Evolutionary conservation across 305 asterid genomes (phyloP).

Genomic region (Rubia tinctorum): DNA sequence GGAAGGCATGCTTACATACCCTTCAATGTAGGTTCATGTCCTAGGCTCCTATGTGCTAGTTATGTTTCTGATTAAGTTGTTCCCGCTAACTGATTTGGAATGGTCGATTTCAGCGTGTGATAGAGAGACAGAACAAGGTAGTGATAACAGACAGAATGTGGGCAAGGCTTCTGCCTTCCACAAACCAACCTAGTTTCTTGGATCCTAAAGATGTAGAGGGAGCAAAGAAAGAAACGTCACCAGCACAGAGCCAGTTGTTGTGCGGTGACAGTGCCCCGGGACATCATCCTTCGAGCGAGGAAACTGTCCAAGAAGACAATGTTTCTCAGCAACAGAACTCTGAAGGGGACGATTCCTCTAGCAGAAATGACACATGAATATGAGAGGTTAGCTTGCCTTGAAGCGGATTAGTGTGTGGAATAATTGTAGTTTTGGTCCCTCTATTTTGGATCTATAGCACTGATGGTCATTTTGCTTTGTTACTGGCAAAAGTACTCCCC

Average conservation of each 20-base stretch:
- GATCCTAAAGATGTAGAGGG: slow-evolving; percentile 8
- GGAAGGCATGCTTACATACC: slow-evolving; percentile 20
- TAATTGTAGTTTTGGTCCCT: not conserved
- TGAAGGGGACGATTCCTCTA: not conserved
- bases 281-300: not conserved
- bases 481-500: not conserved
- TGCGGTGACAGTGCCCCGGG: not conserved
- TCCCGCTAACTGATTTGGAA: not conserved
- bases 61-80: not conserved
- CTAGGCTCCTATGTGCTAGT: not conserved
- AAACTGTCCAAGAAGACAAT: not conserved
- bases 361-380: not conserved
- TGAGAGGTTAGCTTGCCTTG: not conserved
- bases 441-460: not conserved
- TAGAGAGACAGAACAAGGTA: slow-evolving; percentile 17
- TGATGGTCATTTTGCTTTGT: not conserved
- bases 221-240: not conserved
- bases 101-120: slow-evolving; percentile 13
- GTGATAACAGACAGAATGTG: slow-evolving; percentile 22
- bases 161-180: slow-evolving; percentile 21
- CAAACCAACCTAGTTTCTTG: slow-evolving; percentile 20
- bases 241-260: not conserved
- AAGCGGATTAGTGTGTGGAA: not conserved
- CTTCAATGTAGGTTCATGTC: slow-evolving; percentile 7
- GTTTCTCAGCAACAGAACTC: not conserved